Evolutionary conservation across 2,329 filamentous ascomycete species (phyloP), one percentile per base, ranked within the genome.

Genomic region (Claviceps lovelessii): DNA sequence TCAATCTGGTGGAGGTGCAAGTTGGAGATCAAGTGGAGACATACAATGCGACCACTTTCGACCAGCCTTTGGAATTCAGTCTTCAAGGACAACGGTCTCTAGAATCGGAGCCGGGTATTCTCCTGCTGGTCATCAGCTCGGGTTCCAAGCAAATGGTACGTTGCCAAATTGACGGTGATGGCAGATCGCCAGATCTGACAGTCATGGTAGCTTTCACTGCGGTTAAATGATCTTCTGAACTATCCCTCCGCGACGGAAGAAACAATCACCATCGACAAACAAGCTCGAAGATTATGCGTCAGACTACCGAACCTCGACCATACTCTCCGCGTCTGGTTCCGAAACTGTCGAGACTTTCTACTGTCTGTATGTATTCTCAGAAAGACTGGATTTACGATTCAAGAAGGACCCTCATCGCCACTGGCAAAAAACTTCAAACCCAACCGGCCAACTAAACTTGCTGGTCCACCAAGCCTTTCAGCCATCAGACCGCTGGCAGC

Each of bases 271-370:
- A 56, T 61, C 29, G 56, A 66, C 17, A 60, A 57, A 35, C 42
- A 54, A 13, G 51, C 56, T 3, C 54, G 57, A 5, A 53, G 59
- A 42, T 53, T 72, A 7, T 59, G 58, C 28, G 53, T 72, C 17
- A 57, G 54, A 8, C 56, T 67, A 5, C 60, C 62, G 4, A 54
- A 58, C 5, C 62, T 63, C n/a, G 51, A 55, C 2, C 63, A 65
- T 37, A 59, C 58, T 5, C 52, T 70, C 11, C 46, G 61, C 5
- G 60, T 58, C 10, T 59, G 61, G 23, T 69, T 72, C 46, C 60
- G 63, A 9, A 60, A 66, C 9, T 57, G 52, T 5, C 61, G 68
- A 53, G 67, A 71, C 50, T 70, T 71, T 41, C 61, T 57, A 29
- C 53, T 70, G 17, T 57, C 64, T 1, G 59, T 65, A 5, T 69